A percentile compares a stretch with the other conserved stretches of the same genome.
Evolutionary conservation across 2,329 filamentous ascomycete species (phyloP).

Genomic region (Paracorniculantispora psalliotae): DNA sequence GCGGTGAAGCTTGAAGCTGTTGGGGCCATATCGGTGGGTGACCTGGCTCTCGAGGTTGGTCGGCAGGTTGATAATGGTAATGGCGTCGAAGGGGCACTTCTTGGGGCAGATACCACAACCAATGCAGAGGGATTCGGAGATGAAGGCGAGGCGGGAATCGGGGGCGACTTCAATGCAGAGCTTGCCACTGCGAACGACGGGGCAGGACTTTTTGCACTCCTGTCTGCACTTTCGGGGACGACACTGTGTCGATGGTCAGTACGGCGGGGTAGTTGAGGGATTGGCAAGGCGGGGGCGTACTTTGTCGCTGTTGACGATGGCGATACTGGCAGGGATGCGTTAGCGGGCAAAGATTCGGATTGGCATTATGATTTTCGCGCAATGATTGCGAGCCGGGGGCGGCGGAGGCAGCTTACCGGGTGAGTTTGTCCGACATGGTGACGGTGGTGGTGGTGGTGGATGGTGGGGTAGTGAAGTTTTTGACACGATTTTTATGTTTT

Average conservation of each 20-base stretch:
- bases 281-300: slow-evolving; percentile 42
- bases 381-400: not conserved
- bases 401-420: slow-evolving; percentile 59
- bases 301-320: slow-evolving; percentile 98
- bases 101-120: slow-evolving; percentile 99
- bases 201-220: slow-evolving; percentile 98
- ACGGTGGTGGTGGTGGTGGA: slow-evolving; percentile 7
- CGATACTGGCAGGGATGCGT: slow-evolving; percentile 61
- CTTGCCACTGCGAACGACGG: slow-evolving; percentile 95
- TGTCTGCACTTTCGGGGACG: slow-evolving; percentile 76
- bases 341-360: not conserved
- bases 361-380: not conserved
- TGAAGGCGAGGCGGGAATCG: slow-evolving; percentile 92
- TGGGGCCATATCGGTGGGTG: slow-evolving; percentile 97
- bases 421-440: slow-evolving; percentile 86
- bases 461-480: slow-evolving; percentile 17
- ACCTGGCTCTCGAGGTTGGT: slow-evolving; percentile 98
- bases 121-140: slow-evolving; percentile 92
- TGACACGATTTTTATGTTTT: slow-evolving; percentile 15
- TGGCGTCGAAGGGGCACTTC: slow-evolving; percentile 97
- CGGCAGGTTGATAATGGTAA: slow-evolving; percentile 99
- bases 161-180: slow-evolving; percentile 91
- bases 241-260: slow-evolving; percentile 27
- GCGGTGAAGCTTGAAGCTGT: slow-evolving; percentile 99
- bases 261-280: slow-evolving; percentile 18